Evolutionary conservation across 768 basidiomycete genomes (phyloP).

Genomic region (Trametes sanguinea): DNA sequence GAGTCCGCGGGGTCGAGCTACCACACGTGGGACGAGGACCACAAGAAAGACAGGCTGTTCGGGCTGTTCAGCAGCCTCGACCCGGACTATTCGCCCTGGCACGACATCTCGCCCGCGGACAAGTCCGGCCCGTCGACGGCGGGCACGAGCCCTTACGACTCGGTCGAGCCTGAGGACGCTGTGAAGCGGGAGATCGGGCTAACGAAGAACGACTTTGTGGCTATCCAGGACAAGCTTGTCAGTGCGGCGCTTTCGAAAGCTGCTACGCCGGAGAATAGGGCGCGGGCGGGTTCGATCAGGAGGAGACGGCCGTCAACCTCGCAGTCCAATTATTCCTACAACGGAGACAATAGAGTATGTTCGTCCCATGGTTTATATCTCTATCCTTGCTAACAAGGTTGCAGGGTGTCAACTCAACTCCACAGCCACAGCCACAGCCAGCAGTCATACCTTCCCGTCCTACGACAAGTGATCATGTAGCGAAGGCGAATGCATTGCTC

Average conservation of each 20-base stretch:
- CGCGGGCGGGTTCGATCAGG: conserved; percentile 70
- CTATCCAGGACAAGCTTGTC: conserved; percentile 79
- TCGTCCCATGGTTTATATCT: background rate
- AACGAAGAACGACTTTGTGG: conserved; percentile 65
- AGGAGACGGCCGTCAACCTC: conserved; percentile 79
- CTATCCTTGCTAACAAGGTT: conserved; percentile 13
- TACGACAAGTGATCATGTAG: conserved; percentile 47
- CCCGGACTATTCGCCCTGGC: conserved; percentile 58
- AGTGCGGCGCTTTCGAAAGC: conserved; percentile 59
- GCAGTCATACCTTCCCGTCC: conserved; percentile 29
- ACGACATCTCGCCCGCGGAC: conserved; percentile 53
- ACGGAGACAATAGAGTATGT: conserved; percentile 45
- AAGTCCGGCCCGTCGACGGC: conserved; percentile 50
- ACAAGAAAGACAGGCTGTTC: conserved; percentile 53
- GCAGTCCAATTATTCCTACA: conserved; percentile 72
- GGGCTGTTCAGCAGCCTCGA: conserved; percentile 57
- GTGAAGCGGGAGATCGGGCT: conserved; percentile 68
- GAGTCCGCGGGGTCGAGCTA: conserved; percentile 85
- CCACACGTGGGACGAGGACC: conserved; percentile 71
- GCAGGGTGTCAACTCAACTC: conserved; percentile 64
- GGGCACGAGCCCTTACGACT: conserved; percentile 54
- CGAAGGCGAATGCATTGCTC: conserved; percentile 65
- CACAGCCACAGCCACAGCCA: conserved; percentile 42
- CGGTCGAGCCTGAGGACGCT: conserved; percentile 62
- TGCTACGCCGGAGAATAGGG: conserved; percentile 55